A percentile compares a stretch with the other conserved stretches of the same genome.
Conservation (phyloP, 2,329 filamentous ascomycete species). For the Colletotrichum chlorophyti region DNA sequence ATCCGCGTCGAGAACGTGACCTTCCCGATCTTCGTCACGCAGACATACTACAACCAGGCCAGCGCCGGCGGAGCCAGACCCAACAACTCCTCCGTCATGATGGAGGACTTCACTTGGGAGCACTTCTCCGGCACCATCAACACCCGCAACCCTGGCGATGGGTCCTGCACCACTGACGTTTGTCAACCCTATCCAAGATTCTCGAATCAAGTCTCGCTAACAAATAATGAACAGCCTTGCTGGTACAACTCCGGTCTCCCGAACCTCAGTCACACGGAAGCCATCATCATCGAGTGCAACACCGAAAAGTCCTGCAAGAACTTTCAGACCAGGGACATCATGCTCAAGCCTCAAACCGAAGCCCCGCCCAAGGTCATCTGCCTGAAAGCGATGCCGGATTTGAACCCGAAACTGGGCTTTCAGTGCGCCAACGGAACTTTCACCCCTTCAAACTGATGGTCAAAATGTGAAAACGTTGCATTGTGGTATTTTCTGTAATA, state of each 20-base stretch:
- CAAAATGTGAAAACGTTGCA: background rate
- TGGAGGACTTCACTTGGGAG: conserved; percentile 49
- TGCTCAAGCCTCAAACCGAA: conserved; percentile 39
- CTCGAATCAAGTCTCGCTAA: too few species aligned
- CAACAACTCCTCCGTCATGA: conserved; percentile 46
- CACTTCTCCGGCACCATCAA: conserved; percentile 50
- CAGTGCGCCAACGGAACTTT: conserved; percentile 41
- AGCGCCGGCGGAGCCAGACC: conserved; percentile 38
- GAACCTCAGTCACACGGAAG: conserved; percentile 46
- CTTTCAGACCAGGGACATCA: conserved; percentile 40
- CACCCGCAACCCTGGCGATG: conserved; percentile 48
- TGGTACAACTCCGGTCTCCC: conserved; percentile 49
- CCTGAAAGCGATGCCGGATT: conserved; percentile 39
- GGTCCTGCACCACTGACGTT: conserved; percentile 45
- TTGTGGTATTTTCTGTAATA: too few species aligned
- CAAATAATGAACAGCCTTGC: too few species aligned
- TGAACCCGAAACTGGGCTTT: conserved; percentile 43
- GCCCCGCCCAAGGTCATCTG: conserved; percentile 39
- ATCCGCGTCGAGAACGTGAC: conserved; percentile 50
- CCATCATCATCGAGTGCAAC: conserved; percentile 49
- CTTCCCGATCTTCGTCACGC: conserved; percentile 53
- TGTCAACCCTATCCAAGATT: too few species aligned
- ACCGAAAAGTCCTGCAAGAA: conserved; percentile 44
- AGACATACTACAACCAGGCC: conserved; percentile 49
- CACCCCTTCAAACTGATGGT: background rate